Base-by-base conservation (phyloP, 208 protist species). In the Phytomonas sp. region DNA sequence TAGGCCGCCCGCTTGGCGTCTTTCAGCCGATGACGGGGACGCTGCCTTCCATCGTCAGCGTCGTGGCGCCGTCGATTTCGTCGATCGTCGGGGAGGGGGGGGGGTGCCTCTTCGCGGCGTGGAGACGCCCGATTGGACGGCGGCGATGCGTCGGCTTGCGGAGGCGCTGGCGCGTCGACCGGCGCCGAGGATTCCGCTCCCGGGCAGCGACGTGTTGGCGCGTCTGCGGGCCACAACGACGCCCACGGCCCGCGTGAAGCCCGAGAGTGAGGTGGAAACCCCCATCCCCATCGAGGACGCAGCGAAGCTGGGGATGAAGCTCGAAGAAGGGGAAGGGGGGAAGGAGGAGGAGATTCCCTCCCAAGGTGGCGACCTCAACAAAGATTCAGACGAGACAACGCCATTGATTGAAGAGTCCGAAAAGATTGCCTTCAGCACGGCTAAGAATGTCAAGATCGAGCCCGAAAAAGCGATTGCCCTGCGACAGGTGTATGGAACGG, bases 1-100 rank as follows among this genome's bases (percentile, higher is more conserved):
- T 9, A 61, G 66, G 0, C 32, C 17, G 20, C 20, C 32, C 15
- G 23, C 62, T n/a, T 23, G 83, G 75, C 6, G 74, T 89, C 34
- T 75, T 92, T 70, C 80, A 81, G 0, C 78, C 89, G 46, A 92
- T 95, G 89, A 95, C 89, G 5, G 89, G 89, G 28, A 84, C 86
- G 26, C 78, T 92, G 33, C 84, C 86, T 0, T 92, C 87, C 17
- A 74, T 95, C 33, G 81, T 75, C 31, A 78, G 69, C 65, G 26
- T 43, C 67, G 66, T 46, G n/a, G 53, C 3, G 23, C 67, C 80
- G 11, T 31, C 62, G 31, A 13, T 62, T n/a, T n/a, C n/a, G n/a
- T n/a, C n/a, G n/a, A n/a, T n/a, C n/a, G n/a, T n/a, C n/a, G n/a
- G n/a, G n/a, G n/a, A n/a, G n/a, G n/a, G n/a, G n/a, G n/a, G n/a